Base-by-base conservation (phyloP, 352 stramenopile species). In the Pythium guiyangense region DNA sequence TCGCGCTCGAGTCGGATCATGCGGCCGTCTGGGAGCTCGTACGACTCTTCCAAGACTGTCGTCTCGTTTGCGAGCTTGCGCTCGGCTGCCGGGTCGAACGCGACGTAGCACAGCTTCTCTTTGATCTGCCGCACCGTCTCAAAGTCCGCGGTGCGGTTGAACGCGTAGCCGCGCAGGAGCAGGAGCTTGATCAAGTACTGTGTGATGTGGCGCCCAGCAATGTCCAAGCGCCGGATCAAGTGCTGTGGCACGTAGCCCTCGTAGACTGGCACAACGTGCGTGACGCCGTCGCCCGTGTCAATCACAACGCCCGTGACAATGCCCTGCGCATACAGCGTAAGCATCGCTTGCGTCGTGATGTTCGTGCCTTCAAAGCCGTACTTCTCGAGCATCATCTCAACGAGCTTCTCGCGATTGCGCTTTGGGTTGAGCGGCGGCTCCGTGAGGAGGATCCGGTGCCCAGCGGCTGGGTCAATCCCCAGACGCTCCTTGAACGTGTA, bases 21-120 rank as follows among this genome's bases (percentile, higher is more conserved):
- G 52, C 95, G 90, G 15, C 97, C 97, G 82, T 99, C 97, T 0
- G 97, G 97, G n/a, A 99, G 81, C 45, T 91, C 82, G 66, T 97
- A 98, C 20, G 74, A 85, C 60, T 97, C 85, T 60, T 97, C 91
- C 5, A 98, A 69, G 35, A 97, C 82, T 3, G 92, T 97, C 3
- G 93, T 98, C 68, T 98, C 91, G n/a, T 84, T 56, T 4, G 86
- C 86, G 39, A 96, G 62, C 57, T 90, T 86, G 29, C 81, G 82
- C 77, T 98, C 94, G 2, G 77, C 72, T 4, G 77, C 62, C 6
- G 88, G 88, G 52, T 98, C 92, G 60, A 96, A 87, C 8, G 93
- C 92, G 15, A 97, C 88, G 63, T 97, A 98, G 74, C 87, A 97
- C 63, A 92, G 82, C 63, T 96, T 96, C 70, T 98, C 92, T 72